Base-by-base conservation (phyloP, 768 basidiomycete genomes). In the Calocera cornea region DNA sequence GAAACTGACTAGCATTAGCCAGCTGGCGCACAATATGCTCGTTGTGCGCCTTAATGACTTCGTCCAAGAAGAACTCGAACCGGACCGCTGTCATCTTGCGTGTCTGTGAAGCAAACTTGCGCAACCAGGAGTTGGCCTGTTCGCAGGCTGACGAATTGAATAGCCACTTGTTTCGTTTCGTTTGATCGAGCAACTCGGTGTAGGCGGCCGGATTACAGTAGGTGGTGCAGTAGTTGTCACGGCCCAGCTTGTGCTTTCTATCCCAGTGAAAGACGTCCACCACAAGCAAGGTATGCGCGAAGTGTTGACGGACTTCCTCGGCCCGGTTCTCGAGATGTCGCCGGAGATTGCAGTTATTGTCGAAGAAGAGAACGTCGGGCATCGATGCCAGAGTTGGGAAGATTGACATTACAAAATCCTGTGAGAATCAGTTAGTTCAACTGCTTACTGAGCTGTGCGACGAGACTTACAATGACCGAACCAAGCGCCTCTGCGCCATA, bases 401-500 rank as follows among this genome's bases (percentile, higher is more conserved):
- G 16, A 47, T 19, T 5, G 8, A 8, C 8, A 47, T 47, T 3
- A 47, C 7, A 19, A 47, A 47, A 47, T 17, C 19, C 44, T 47
- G 44, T 47, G 7, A 19, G 5, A 7, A 3, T 47, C 19, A 3
- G 19, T 24, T 19, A 17, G 16, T 19, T 3, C 7, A 24, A 7
- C 3, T 17, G 8, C 16, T 8, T 17, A n/a, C n/a, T n/a, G n/a
- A 47, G 24, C 44, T 47, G 7, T 11, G 1, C 5, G 36, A 14
- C 5, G 14, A 38, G 3, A 70, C 74, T 69, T 65, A 77, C 76
- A 0, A 70, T 64, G 34, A 77, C 75, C 33, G 74, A 71, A 47
- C 72, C 72, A 1, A 73, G 71, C 2, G 72, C 75, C 50, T 78
- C 77, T 3, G 75, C 72, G 0, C 77, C 76, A 69, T 70, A 78